Conservation (phyloP, 805 yeast genomes). For the Saccharomycopsis fibuligera region DNA sequence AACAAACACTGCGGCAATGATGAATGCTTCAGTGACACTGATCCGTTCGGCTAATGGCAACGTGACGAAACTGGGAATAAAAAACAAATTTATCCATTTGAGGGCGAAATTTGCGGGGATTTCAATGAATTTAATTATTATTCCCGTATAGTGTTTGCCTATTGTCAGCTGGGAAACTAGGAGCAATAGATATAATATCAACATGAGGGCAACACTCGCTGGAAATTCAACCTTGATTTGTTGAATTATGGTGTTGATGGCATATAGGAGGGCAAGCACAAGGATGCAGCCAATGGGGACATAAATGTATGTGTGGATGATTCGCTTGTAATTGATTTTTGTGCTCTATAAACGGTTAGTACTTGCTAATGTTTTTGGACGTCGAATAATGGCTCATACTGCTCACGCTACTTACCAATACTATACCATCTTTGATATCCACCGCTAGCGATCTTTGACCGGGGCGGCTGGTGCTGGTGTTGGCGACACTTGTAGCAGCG, state of each 20-base stretch:
- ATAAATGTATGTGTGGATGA: slow-evolving; percentile 38
- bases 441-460: too few relatives aligned
- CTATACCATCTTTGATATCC: too few relatives aligned
- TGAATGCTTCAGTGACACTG: slow-evolving; percentile 59
- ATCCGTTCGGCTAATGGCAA: slow-evolving; percentile 64
- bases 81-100: slow-evolving; percentile 73
- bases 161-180: slow-evolving; percentile 32
- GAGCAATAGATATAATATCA: slow-evolving; percentile 45
- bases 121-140: slow-evolving; percentile 35
- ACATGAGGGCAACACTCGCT: slow-evolving; percentile 65
- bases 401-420: too few relatives aligned
- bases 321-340: slow-evolving; percentile 6
- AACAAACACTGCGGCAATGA: slow-evolving; percentile 67
- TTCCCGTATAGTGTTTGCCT: slow-evolving; percentile 31
- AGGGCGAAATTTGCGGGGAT: slow-evolving; percentile 64
- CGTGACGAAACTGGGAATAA: slow-evolving; percentile 70
- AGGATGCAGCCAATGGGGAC: slow-evolving; percentile 45
- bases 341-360: too few relatives aligned
- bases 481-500: too few relatives aligned
- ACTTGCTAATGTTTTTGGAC: too few relatives aligned
- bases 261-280: slow-evolving; percentile 43
- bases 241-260: slow-evolving; percentile 42
- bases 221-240: slow-evolving; percentile 52
- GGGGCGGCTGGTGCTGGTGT: too few relatives aligned
- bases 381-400: too few relatives aligned